A percentile compares a stretch with the other conserved stretches of the same genome.
Conservation (phyloP, 768 basidiomycete species). For the Trametes cingulata region DNA sequence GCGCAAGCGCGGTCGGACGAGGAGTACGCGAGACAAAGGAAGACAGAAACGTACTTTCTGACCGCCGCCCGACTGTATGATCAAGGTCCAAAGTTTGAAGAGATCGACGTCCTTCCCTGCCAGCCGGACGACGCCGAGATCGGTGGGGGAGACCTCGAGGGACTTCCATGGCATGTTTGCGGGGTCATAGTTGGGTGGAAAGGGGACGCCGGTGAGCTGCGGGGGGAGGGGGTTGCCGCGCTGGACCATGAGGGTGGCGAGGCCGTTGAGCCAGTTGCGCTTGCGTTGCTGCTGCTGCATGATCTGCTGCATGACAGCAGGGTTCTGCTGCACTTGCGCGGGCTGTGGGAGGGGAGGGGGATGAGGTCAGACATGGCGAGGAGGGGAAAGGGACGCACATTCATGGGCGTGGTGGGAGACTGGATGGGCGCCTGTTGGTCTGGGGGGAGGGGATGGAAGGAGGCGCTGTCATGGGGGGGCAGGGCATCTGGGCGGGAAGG, state of each 20-base stretch:
- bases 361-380: constrained; percentile 24
- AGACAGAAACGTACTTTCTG: constrained; percentile 47
- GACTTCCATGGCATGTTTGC: constrained; percentile 61
- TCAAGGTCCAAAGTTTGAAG: constrained; percentile 70
- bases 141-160: constrained; percentile 58
- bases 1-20: background rate
- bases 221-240: constrained; percentile 72
- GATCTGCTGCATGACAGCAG: constrained; percentile 28
- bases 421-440: constrained; percentile 48
- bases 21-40: constrained; percentile 1
- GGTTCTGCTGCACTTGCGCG: constrained; percentile 28
- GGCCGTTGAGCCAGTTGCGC: constrained; percentile 57
- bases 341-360: constrained; percentile 39
- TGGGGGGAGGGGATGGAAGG: constrained; percentile 29
- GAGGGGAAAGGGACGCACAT: constrained; percentile 25
- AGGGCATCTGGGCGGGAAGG: constrained; percentile 25
- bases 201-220: constrained; percentile 62
- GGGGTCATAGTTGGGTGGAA: constrained; percentile 62
- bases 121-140: constrained; percentile 64
- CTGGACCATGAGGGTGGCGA: constrained; percentile 59
- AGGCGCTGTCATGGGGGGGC: constrained; percentile 27
- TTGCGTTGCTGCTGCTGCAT: constrained; percentile 55
- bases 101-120: constrained; percentile 76
- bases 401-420: constrained; percentile 38
- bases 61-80: constrained; percentile 61